Evolutionary conservation across 345 rosid species (phyloP), one percentile per base, ranked within the genome.

Genomic region (Murraya koenigii): DNA sequence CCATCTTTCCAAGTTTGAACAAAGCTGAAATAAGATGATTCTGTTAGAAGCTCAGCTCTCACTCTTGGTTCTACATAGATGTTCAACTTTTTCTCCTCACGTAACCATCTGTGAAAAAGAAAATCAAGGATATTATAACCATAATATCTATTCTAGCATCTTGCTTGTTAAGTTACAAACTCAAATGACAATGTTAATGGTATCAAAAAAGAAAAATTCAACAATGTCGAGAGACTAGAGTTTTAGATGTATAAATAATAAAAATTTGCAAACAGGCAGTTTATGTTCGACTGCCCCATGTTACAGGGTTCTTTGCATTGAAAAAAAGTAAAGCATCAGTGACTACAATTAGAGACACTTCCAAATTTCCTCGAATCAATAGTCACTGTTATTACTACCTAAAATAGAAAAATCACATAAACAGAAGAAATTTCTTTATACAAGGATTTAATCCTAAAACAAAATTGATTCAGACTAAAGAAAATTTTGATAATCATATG

Each of bases 1-100:
- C 99, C 98, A 84, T 93, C 93, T 82, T 90, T 88, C 99, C 99
- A 97, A 23, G 98, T 94, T 81, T 91, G 88, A 32, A 93, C 90
- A 68, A 90, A 93, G 80, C 69, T 78, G 84, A 94, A 97, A 82
- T 83, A 85, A 60, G 93, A 87, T 74, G 99, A 94, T 81, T 94
- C 98, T 10, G 87, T n/a, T 54, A 91, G 75, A 80, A 97, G 99
- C 64, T 94, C 98, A 47, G 67, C 80, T 83, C 75, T 90, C 59
- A 94, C 96, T 71, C 88, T 92, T 26, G 98, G 99, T 84, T 97
- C 99, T 71, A 93, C 97, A 74, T 88, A 97, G 78, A 97, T 79
- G 72, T 90, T 87, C 52, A 94, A 66, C 68, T 87, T 89, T 82
- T 86, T 92, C 35, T 89, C 86, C 74, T 87, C 93, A 84, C 86